Evolutionary conservation across 2,329 filamentous ascomycete genomes (phyloP).

Genomic region (Trichoderma atroviride): DNA sequence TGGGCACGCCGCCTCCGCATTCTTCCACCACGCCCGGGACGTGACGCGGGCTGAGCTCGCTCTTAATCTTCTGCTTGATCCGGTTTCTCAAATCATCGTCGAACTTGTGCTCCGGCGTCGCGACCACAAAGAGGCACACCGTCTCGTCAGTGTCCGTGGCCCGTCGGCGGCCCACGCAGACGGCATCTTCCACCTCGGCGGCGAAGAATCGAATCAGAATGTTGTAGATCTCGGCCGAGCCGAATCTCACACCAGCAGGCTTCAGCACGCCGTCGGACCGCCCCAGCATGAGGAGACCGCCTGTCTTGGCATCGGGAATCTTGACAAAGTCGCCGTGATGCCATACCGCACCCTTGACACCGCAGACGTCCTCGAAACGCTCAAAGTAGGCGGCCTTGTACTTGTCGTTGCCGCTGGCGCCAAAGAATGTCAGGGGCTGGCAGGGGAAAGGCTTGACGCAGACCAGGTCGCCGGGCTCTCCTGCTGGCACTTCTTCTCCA

Average conservation of each 20-base stretch:
- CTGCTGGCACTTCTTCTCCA: conserved; percentile 58
- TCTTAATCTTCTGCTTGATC: conserved; percentile 71
- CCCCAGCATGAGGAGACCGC: conserved; percentile 87
- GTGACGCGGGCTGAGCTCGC: conserved; percentile 83
- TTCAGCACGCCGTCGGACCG: conserved; percentile 92
- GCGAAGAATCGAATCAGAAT: conserved; percentile 84
- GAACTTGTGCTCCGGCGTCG: conserved; percentile 62
- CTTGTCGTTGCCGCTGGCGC: conserved; percentile 63
- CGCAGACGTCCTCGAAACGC: conserved; percentile 61
- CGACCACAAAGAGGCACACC: conserved; percentile 85
- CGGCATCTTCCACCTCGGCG: conserved; percentile 75
- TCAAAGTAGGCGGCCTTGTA: conserved; percentile 89
- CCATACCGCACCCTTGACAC: conserved; percentile 62
- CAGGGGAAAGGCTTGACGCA: conserved; percentile 86
- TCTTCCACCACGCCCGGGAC: conserved; percentile 83
- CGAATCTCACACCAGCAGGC: conserved; percentile 87
- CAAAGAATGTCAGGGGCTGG: conserved; percentile 90
- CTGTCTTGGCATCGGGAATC: conserved; percentile 65
- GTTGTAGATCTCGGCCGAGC: conserved; percentile 95
- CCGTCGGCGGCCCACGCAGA: conserved; percentile 80
- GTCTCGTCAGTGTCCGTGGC: conserved; percentile 77
- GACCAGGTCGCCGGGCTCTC: conserved; percentile 82
- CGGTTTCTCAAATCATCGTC: conserved; percentile 59
- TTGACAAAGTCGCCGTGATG: conserved; percentile 92
- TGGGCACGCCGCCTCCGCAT: conserved; percentile 78